Conservation (phyloP, 805 yeast species). For the Tetrapisispora namnaoensis region DNA sequence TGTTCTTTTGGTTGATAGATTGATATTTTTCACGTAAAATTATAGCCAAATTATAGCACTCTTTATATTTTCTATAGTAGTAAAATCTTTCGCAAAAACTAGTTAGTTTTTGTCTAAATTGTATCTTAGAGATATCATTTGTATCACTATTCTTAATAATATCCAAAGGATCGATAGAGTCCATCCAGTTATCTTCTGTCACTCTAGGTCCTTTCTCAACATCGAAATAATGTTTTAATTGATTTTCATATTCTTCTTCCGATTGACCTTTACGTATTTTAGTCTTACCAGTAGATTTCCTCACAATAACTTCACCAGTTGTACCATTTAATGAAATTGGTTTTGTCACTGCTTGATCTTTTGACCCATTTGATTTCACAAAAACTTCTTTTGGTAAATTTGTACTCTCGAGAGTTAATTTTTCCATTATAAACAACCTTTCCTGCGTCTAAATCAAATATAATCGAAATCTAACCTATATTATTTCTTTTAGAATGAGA, state of each 20-base stretch:
- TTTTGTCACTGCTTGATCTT: slow-evolving; percentile 16
- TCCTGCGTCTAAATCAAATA: too few relatives aligned
- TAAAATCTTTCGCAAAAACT: slow-evolving; percentile 57
- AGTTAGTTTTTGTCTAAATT: slow-evolving; percentile 45
- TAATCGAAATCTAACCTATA: too few relatives aligned
- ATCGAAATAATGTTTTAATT: slow-evolving; percentile 39
- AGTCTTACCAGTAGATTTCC: slow-evolving; percentile 37
- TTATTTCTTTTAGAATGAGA: too few relatives aligned
- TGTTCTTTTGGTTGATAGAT: slow-evolving; percentile 30
- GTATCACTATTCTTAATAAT: neutral
- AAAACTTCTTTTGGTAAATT: too few relatives aligned
- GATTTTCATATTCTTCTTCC: slow-evolving; percentile 49
- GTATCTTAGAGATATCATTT: slow-evolving; percentile 34
- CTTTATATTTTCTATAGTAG: slow-evolving; percentile 40
- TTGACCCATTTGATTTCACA: slow-evolving; percentile 3
- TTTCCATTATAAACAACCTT: neutral
- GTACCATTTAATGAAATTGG: slow-evolving; percentile 19
- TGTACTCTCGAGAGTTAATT: neutral
- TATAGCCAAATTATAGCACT: slow-evolving; percentile 40
- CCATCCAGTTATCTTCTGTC: slow-evolving; percentile 33
- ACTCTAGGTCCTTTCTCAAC: slow-evolving; percentile 46
- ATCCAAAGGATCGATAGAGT: slow-evolving; percentile 4
- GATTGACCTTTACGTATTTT: slow-evolving; percentile 60
- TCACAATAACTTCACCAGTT: slow-evolving; percentile 36
- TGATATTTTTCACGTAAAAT: slow-evolving; percentile 27